Evolutionary conservation across 257 asterid species (phyloP), one percentile per base, ranked within the genome.

Genomic region (Solanum boliviense): DNA sequence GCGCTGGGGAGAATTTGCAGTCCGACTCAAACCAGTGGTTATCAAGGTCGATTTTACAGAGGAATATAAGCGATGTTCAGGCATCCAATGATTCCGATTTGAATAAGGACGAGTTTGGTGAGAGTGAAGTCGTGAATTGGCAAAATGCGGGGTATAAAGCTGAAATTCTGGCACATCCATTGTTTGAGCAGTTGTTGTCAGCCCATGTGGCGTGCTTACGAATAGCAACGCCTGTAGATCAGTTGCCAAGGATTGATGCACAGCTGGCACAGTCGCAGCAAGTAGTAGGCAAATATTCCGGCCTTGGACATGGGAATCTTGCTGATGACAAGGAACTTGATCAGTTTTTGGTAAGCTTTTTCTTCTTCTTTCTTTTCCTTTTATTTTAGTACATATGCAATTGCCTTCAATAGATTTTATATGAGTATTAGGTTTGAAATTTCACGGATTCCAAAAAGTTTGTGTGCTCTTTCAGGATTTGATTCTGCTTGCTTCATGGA

Each of bases 141-240:
- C 95, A 93, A 76, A 93, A 67, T 74, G 95, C 91, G 5, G 91
- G 94, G 91, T 87, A 38, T 88, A 95, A 95, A 85, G 91, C 97
- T 2, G 94, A 95, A 87, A 92, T 95, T 46, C 34, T 94, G 13
- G 90, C 91, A 10, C 98, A 95, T 85, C 97, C 97, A 13, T 67
- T 95, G 90, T 94, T 92, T 88, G 97, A 95, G 88, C 96, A 95
- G 91, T 91, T 95, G 36, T 73, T 95, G 86, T 91, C 95, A 67
- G 95, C 97, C 20, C 97, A 95, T 62, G 97, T 94, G 76, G 90
- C 96, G n/a, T 95, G 98, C 91, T 56, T 95, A 86, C 90, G 95
- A 16, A 93, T 95, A n/a, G 97, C 97, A 2, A 95, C 97, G 71
- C 98, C 97, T 15, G 96, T 95, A 68, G 98, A 95, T 91, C 98